Percentiles rank a stretch among this genome's conserved stretches.
These are phyloP conservation scores for Lentinus brumalis DNA, from an alignment of 768 basidiomycete genomes.

Conservation along the genomic window DNA sequence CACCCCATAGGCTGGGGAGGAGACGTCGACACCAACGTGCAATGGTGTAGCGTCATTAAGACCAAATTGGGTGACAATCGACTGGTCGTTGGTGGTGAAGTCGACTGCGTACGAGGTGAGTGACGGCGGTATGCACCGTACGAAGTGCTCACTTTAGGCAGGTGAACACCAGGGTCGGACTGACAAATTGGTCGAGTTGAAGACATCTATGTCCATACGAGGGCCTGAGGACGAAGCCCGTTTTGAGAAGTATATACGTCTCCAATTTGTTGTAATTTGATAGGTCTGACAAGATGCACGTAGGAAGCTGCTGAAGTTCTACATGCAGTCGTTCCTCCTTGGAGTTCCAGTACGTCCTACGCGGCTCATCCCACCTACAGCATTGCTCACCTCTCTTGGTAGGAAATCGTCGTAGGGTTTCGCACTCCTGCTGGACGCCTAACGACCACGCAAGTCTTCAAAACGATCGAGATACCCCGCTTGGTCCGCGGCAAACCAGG, in stretches of 20 bases:
- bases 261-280: neutral
- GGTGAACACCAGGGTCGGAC: constrained; percentile 62
- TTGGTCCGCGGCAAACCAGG: constrained; percentile 71
- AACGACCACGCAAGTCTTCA: constrained; percentile 67
- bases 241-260: constrained; percentile 71
- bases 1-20: constrained; percentile 64
- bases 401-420: constrained; percentile 90
- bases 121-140: neutral
- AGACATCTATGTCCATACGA: constrained; percentile 78
- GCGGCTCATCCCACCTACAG: neutral
- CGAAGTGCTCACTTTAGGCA: constrained; percentile 31
- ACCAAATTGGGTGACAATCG: constrained; percentile 76
- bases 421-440: constrained; percentile 76
- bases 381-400: neutral
- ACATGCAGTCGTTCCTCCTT: constrained; percentile 88
- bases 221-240: constrained; percentile 62
- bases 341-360: constrained; percentile 74
- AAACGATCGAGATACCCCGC: constrained; percentile 79
- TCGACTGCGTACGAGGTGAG: constrained; percentile 83
- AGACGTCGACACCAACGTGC: constrained; percentile 84
- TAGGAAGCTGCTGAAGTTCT: constrained; percentile 90
- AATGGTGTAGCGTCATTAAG: constrained; percentile 90
- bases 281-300: constrained; percentile 1
- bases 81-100: constrained; percentile 85
- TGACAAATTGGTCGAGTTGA: constrained; percentile 80